Conservation (phyloP, 495 filamentous ascomycete genomes). For the Parathielavia hyrcaniae region DNA sequence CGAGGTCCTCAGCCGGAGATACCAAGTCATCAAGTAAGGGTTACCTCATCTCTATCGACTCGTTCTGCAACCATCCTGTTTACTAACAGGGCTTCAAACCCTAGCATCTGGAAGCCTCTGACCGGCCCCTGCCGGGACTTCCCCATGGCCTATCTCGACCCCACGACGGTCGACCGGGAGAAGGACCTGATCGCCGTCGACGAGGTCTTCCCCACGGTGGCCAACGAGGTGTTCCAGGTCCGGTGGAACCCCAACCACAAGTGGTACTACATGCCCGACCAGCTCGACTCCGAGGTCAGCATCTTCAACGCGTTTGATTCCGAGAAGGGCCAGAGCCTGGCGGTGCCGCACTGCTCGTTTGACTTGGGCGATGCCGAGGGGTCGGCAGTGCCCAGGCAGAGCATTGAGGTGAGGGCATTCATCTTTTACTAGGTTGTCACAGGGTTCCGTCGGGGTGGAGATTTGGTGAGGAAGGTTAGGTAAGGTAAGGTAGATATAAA, state of each 20-base stretch:
- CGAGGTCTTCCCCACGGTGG: neutral
- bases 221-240: neutral
- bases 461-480: too few species aligned
- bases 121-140: neutral
- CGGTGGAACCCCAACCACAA: neutral
- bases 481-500: too few species aligned
- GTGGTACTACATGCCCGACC: neutral
- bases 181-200: neutral
- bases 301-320: neutral
- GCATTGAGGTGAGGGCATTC: neutral
- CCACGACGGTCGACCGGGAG: neutral
- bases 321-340: neutral
- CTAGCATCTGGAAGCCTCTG: neutral
- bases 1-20: neutral
- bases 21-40: neutral
- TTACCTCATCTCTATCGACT: neutral
- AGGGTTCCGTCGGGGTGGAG: too few species aligned
- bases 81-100: too few species aligned
- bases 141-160: neutral
- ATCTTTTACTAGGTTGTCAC: neutral
- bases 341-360: neutral
- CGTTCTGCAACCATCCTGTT: neutral
- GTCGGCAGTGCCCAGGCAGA: neutral
- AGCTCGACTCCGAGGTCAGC: neutral
- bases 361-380: neutral